A percentile compares a stretch with the other conserved stretches of the same genome.
Conservation (phyloP, 1,284 basidiomycete species). For the Fomitopsis palustris region DNA sequence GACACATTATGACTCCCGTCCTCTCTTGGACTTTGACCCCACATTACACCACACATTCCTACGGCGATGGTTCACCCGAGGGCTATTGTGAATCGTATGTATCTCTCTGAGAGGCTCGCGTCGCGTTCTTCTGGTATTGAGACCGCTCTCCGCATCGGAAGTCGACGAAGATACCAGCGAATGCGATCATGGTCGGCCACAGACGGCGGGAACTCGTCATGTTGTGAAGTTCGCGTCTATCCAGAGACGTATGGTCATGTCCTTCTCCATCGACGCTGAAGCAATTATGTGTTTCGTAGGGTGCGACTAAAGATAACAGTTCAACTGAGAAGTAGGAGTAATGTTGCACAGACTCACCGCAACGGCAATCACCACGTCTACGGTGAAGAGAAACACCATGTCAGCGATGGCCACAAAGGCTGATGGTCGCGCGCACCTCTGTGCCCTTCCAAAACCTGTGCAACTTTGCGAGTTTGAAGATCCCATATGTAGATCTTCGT, state of each 20-base stretch:
- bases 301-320: conserved; percentile 50
- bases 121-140: too few relatives aligned
- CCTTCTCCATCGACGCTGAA: conserved; percentile 82
- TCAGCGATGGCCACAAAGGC: background rate
- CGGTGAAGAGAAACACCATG: conserved; percentile 5
- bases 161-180: too few relatives aligned
- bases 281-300: conserved; percentile 72
- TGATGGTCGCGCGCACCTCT: conserved; percentile 47
- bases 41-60: too few relatives aligned
- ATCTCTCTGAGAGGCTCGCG: too few relatives aligned
- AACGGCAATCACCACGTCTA: conserved; percentile 73
- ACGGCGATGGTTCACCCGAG: too few relatives aligned
- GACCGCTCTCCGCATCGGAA: too few relatives aligned
- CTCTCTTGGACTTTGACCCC: too few relatives aligned
- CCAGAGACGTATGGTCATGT: conserved; percentile 80
- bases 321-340: background rate
- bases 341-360: conserved; percentile 47
- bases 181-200: background rate
- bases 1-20: too few relatives aligned
- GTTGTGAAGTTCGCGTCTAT: conserved; percentile 34
- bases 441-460: conserved; percentile 78
- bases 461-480: conserved; percentile 76
- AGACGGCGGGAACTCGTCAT: background rate
- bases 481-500: conserved; percentile 89
- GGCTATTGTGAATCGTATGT: too few relatives aligned